Base-by-base conservation (phyloP, 495 filamentous ascomycete species). In the Cenococcum geophilum region DNA sequence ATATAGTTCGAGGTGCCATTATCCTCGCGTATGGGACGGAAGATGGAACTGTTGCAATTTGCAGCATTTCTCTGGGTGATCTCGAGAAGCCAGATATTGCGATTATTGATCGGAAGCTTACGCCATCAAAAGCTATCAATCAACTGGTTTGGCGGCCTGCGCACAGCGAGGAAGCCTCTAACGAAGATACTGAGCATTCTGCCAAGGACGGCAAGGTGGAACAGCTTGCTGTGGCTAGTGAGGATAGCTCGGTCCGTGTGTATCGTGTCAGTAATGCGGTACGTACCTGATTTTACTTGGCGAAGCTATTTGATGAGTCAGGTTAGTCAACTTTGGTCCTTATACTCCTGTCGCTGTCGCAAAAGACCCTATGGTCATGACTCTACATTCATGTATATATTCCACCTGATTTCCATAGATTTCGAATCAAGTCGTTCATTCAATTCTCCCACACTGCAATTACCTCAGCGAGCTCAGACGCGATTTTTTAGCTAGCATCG, bases 141-240 rank as follows among this genome's bases (percentile, higher is more conserved):
- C 82, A 87, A 70, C 73, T 96, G 45, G 78, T 82, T 35, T 96
- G 92, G 92, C 79, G 85, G 49, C 91, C 90, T n/a, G n/a, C 20
- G 32, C 12, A 43, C 34, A 23, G 58, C 51, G 34, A 61, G 54
- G 16, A 65, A 20, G 23, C 14, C 0, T 9, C 21, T 27, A 16
- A 49, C 0, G 45, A 52, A 32, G 49, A 52, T 45, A 45, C 55
- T 20, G 42, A 25, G 37, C 12, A 23, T 16, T 36, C 18, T 20
- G 58, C 71, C 25, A n/a, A n/a, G n/a, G 62, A 37, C 47, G 27
- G 68, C 34, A 22, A 59, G 51, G 53, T 58, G 55, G 25, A 48
- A 57, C 81, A 89, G 71, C 75, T 95, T 64, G 89, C 88, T 6
- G 80, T 95, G 60, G 86, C 86, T 43, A 92, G 90, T 60, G 90